Evolutionary conservation across 2,329 filamentous ascomycete genomes (phyloP).

Genomic region (Lachnellula arida): DNA sequence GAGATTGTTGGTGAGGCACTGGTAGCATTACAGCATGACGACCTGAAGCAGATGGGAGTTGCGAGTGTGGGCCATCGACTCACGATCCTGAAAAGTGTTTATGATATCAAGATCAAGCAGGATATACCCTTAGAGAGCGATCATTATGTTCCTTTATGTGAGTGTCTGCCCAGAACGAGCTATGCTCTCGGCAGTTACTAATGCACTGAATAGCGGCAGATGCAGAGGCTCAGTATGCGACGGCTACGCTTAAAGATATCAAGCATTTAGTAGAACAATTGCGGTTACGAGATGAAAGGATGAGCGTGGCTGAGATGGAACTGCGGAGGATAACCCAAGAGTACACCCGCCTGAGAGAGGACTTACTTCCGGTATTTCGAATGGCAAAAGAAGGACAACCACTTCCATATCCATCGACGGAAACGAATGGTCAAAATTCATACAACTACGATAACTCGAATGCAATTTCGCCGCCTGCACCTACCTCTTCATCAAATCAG

Average conservation of each 20-base stretch:
- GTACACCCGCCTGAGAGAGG: conserved; percentile 82
- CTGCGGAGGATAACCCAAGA: conserved; percentile 81
- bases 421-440: conserved; percentile 25
- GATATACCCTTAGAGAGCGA: conserved; percentile 87
- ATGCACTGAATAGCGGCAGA: conserved; percentile 65
- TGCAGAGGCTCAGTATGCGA: conserved; percentile 76
- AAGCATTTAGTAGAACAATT: conserved; percentile 86
- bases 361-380: conserved; percentile 84
- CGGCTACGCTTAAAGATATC: conserved; percentile 89
- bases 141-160: conserved; percentile 91
- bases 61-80: conserved; percentile 88
- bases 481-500: conserved; percentile 49
- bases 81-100: conserved; percentile 92
- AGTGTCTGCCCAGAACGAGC: conserved; percentile 32
- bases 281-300: conserved; percentile 83
- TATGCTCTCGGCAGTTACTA: conserved; percentile 12
- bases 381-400: conserved; percentile 91
- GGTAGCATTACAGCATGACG: conserved; percentile 82
- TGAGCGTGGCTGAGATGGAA: conserved; percentile 77
- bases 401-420: conserved; percentile 51
- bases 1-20: conserved; percentile 90
- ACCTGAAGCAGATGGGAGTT: conserved; percentile 93
- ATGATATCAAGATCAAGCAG: conserved; percentile 92
- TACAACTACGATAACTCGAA: conserved; percentile 47
- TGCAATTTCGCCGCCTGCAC: conserved; percentile 52